Base-by-base conservation (phyloP, 1,284 basidiomycete genomes). In the Peniophora sp. region DNA sequence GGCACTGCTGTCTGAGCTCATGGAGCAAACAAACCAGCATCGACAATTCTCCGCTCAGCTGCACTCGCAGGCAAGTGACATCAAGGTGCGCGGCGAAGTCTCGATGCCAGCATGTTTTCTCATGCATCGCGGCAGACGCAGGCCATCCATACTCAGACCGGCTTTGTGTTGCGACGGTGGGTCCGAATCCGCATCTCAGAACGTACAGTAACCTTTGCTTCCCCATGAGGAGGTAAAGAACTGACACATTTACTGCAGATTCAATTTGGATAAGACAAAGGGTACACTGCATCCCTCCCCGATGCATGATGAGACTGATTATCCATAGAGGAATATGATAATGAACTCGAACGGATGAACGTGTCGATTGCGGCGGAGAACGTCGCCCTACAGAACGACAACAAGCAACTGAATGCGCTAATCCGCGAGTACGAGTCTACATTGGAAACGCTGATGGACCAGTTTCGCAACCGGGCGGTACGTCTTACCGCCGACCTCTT, bases 391-490 rank as follows among this genome's bases (percentile, higher is more conserved):
- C 81, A 91, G 59, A 84, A 97, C 60, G 96, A 99, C 69, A 98
- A 98, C 73, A 95, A 97, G 66, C 93, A 97, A 61, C 77, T 98
- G 34, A 92, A 87, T 55, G 74, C 79, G 5, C 72, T 99, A 47
- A 83, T 99, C 56, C 93, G 94, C 59, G 96, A 99, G 66, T 97
- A 97, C 63, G 97, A 99, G 65, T 87, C 91, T 61, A 97, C 96
- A 0, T 73, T 99, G 46, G 97, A 99, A 68, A 90, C 81, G 14
- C 83, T 98, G 46, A 99, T 99, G 96, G 81, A 83, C 71, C 83
- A 87, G 55, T 99, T 99, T 69, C 78, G 96, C 51, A 88, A 85
- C 53, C 85, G 92, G 50, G 94, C 95, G 24, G 94, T 97, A 66
- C 62, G 91, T 81, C 23, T 34, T 48, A 20, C 44, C 24, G 52